Evolutionary conservation across 345 rosid species (phyloP), one percentile per base, ranked within the genome.

Genomic region (Gossypium mustelinum): DNA sequence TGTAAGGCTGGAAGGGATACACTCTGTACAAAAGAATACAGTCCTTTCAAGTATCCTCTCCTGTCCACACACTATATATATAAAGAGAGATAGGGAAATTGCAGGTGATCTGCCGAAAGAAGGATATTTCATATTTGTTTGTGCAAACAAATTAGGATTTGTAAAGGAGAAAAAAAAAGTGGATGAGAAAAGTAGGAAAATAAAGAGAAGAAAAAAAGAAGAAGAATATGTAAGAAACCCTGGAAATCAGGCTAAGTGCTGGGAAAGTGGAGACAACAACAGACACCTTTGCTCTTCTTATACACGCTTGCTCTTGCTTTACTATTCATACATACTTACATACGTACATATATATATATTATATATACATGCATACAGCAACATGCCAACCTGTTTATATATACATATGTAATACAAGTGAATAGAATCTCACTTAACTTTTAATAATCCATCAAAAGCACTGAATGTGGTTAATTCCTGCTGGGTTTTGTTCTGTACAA

Each of bases 311-410:
- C 70, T 24, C 27, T 24, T 11, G 17, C 63, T 43, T 65, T 43
- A 7, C 51, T 9, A 29, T 18, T 22, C 63, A 58, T 22, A 4
- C 61, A 22, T 57, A 22, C 16, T 1, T 58, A 24, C 62, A 58
- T 22, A 58, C 16, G 11, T 58, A 58, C 4, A 22, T 10, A 57
- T 14, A 11, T 57, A 11, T 18, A 11, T 18, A 5, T 5, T 34
- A 34, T 34, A 34, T 34, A 34, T 34, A 34, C 41, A 56, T 2
- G 41, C 25, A 64, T 43, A 43, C 70, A 65, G 14, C 48, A 65
- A 65, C 68, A 64, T 41, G 68, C 50, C 68, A 64, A 64, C 68
- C 68, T 34, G 45, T 62, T 29, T 47, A 10, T 47, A 47, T 47
- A 47, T 47, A 11, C 12, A 9, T 7, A 24, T 22, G 12, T 25